Evolutionary conservation across 495 filamentous ascomycete genomes (phyloP), one percentile per base, ranked within the genome.

Genomic region (Jackrogersella multiformis): DNA sequence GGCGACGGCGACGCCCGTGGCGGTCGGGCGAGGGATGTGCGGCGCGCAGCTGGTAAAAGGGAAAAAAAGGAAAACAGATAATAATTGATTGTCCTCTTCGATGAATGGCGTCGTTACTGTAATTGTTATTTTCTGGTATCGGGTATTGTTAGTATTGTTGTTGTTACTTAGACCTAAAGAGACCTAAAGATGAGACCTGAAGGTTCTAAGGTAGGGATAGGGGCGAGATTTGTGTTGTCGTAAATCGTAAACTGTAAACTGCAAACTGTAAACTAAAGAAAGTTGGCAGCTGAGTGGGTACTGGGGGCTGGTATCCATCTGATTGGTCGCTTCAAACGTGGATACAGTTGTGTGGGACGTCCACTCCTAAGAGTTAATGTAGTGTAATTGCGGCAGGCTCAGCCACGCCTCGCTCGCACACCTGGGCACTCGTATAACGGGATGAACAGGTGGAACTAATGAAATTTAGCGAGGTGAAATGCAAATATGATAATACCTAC

Each of bases 241-340:
- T 69, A n/a, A n/a, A n/a, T n/a, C n/a, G n/a, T n/a, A n/a, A n/a
- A n/a, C n/a, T n/a, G 66, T 63, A 63, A 44, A 67, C 45, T 24
- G 46, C 34, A 51, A 30, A 30, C 26, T 7, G 26, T 30, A 30
- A 30, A 30, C 26, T 7, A 30, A n/a, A 69, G 59, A 69, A 69
- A 69, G 59, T 64, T 69, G 66, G 59, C 66, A 63, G 66, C 66
- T 64, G 59, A 64, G 60, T 69, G 54, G 54, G 42, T 64, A 54
- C 41, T 41, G 38, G 41, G 26, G 58, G 21, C 30, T 64, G 35
- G 61, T 36, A 1, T 35, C 32, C 12, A 28, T 52, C 12, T 24
- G 12, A 65, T 65, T 65, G 67, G 67, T 10, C 30, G 15, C 24
- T 59, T 58, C 34, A 7, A 35, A 70, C 60, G 66, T 70, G 61